Conservation (phyloP, 2,329 filamentous ascomycete species). For the Lecanosticta acicola region DNA sequence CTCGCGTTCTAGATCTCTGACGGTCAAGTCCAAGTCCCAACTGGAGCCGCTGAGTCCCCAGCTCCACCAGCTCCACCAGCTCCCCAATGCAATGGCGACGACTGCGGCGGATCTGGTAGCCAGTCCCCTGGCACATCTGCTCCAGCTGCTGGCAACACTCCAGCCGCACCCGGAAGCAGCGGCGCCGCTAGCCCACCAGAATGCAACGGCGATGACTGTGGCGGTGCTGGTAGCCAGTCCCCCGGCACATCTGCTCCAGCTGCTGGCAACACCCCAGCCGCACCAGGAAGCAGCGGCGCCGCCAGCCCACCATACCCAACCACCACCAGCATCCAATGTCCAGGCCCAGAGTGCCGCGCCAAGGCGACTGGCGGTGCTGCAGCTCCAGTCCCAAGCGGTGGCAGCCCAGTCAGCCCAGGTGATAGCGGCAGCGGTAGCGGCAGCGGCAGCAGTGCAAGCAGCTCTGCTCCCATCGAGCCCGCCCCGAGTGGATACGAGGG, state of each 20-base stretch:
- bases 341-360: slow-evolving; percentile 24
- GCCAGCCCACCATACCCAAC: slow-evolving; percentile 18
- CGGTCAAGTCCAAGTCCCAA: slow-evolving; percentile 18
- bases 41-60: neutral
- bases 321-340: slow-evolving; percentile 17
- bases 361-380: slow-evolving; percentile 17
- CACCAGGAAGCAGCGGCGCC: slow-evolving; percentile 6
- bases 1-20: slow-evolving; percentile 18
- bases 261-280: slow-evolving; percentile 4
- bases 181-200: slow-evolving; percentile 4
- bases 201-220: neutral
- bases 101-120: slow-evolving; percentile 5
- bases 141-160: slow-evolving; percentile 2
- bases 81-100: slow-evolving; percentile 1
- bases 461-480: slow-evolving; percentile 6
- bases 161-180: slow-evolving; percentile 9
- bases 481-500: slow-evolving; percentile 9
- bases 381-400: neutral
- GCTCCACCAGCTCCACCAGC: neutral
- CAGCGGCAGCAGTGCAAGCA: slow-evolving; percentile 11
- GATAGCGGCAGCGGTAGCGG: neutral
- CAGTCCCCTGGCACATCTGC: slow-evolving; percentile 4
- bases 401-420: neutral
- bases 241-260: slow-evolving; percentile 2
- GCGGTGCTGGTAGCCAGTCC: slow-evolving; percentile 3